Evolutionary conservation across 2,329 filamentous ascomycete species (phyloP), one percentile per base, ranked within the genome.

Genomic region (Elsinoe ampelina): DNA sequence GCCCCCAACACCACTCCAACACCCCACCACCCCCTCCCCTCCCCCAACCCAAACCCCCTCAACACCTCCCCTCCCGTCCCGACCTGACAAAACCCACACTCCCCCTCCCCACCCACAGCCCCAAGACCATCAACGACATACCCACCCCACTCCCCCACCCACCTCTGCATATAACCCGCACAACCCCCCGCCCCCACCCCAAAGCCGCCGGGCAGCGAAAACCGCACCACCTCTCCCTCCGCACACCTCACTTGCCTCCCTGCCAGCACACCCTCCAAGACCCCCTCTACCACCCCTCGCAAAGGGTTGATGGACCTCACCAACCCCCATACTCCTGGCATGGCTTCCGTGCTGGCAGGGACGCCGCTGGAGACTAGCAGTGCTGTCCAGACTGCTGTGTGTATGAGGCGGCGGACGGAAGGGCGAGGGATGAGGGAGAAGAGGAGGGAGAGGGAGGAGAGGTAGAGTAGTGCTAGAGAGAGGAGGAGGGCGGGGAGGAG

Each of bases 11-110:
- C 74, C 45, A 77, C 77, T 26, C 77, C 73, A 60, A 80, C 78
- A 65, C 84, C 81, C 67, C 73, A 76, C 57, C 80, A 80, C 63
- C 75, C 75, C 30, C 69, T 83, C 35, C 81, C 80, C 65, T 83
- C 84, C 66, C 72, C 75, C 63, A 81, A 81, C 65, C 76, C 78
- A 13, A 75, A 76, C n/a, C 83, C 86, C 55, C 85, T 89, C 64
- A 93, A 90, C 67, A 84, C 88, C 56, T 85, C 89, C 64, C 95
- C 92, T 68, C 92, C 97, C 73, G 91, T 92, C 68, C 83, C 97
- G 58, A 89, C 89, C 15, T 82, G 84, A 58, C 87, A 87, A 67
- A 97, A 98, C 69, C 93, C 93, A 17, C 83, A 88, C 36, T 85
- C 89, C 54, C 80, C 97, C 58, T 54, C 71, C 84, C 22, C 82